Conservation (phyloP, 495 filamentous ascomycete species). For the Neurospora sp. region DNA sequence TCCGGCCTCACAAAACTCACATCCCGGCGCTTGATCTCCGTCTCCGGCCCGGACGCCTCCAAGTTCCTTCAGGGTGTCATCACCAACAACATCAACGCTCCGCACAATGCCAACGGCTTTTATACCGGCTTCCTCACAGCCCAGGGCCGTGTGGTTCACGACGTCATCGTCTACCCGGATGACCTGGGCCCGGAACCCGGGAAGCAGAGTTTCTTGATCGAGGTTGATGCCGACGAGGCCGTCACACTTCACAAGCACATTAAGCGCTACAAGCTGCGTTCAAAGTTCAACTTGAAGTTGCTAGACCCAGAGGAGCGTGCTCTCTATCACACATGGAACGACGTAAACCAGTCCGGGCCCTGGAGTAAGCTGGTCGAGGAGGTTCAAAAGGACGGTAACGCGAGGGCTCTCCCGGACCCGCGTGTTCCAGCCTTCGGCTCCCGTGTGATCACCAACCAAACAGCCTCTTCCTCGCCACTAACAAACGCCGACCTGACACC, state of each 20-base stretch:
- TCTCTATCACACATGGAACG: conserved; percentile 59
- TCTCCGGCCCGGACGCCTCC: conserved; percentile 67
- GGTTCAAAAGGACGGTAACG: background rate
- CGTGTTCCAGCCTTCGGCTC: conserved; percentile 61
- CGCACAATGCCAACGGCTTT: conserved; percentile 34
- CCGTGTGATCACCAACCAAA: conserved; percentile 18
- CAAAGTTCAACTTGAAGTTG: conserved; percentile 59
- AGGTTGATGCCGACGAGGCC: conserved; percentile 62
- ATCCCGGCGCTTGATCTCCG: conserved; percentile 64
- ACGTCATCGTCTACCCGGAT: conserved; percentile 77
- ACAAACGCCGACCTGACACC: conserved; percentile 16
- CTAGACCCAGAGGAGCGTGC: conserved; percentile 51
- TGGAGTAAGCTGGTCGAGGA: background rate
- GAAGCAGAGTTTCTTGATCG: conserved; percentile 54
- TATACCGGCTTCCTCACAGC: conserved; percentile 83
- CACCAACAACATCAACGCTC: conserved; percentile 54
- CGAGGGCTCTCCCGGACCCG: conserved; percentile 39
- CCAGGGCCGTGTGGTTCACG: conserved; percentile 71
- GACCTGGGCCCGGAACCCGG: conserved; percentile 36
- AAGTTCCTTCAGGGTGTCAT: conserved; percentile 82
- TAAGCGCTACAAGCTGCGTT: conserved; percentile 71
- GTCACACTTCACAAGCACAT: conserved; percentile 56
- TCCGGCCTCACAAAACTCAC: conserved; percentile 45
- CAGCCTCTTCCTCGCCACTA: conserved; percentile 25
- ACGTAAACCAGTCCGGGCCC: background rate